phyloP scores from a whole-genome alignment of 163 green algal genomes.

The Chlorella variabilis region DNA sequence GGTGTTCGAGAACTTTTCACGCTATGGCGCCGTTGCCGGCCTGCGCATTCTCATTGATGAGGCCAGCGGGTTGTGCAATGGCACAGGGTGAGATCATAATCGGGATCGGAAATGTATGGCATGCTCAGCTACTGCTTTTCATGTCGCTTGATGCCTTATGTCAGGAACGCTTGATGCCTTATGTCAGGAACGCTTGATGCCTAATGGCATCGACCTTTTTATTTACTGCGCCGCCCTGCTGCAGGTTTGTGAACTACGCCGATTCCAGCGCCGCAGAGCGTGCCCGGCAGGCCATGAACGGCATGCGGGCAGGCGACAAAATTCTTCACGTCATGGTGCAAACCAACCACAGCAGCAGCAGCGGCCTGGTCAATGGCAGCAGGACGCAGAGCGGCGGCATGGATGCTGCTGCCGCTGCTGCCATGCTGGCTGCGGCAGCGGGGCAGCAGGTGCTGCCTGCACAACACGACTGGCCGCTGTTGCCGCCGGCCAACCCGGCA shows the following conservation, averaged over 20 bases:
- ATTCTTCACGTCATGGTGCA: constrained; percentile 44
- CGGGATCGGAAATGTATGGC: no score
- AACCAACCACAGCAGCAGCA: not conserved
- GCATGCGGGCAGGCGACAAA: constrained; percentile 38
- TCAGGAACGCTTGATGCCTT: no score
- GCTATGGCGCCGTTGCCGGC: constrained; percentile 36
- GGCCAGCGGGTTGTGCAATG: constrained; percentile 23
- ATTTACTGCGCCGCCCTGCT: not conserved
- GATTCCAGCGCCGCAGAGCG: constrained; percentile 12
- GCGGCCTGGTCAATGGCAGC: constrained; percentile 1
- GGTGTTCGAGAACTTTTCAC: constrained; percentile 67
- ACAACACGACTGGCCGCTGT: constrained; percentile 8
- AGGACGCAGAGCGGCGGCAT: not conserved
- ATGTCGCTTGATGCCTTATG: no score
- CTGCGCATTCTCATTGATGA: constrained; percentile 40
- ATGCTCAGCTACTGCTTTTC: no score
- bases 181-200: no score
- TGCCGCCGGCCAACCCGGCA: not conserved
- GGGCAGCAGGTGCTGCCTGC: not conserved
- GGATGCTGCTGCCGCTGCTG: not conserved
- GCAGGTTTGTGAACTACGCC: constrained; percentile 40
- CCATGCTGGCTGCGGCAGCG: not conserved
- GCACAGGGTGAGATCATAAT: constrained; percentile 25
- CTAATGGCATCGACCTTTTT: no score
- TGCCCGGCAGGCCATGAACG: constrained; percentile 38